phyloP scores from a whole-genome alignment of 2,329 filamentous ascomycete genomes.

The Botrytis fragariae region DNA sequence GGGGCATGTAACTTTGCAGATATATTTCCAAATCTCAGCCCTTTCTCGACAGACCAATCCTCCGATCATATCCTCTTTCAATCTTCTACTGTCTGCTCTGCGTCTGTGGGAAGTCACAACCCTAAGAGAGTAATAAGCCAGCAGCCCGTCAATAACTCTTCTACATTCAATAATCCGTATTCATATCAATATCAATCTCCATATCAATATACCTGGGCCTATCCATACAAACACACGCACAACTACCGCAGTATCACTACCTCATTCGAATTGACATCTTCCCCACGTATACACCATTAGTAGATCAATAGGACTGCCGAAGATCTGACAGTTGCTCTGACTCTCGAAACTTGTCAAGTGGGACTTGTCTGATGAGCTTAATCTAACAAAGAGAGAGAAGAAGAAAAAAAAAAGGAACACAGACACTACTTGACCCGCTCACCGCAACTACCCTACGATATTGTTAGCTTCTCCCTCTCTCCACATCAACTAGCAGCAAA shows the following conservation, averaged over 20 bases:
- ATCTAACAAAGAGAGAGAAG: constrained; percentile 23
- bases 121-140: background rate
- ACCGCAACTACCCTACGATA: constrained; percentile 14
- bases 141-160: background rate
- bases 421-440: constrained; percentile 13
- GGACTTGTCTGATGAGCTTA: constrained; percentile 33
- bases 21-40: constrained; percentile 1
- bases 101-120: background rate
- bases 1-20: background rate
- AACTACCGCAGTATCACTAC: constrained; percentile 3
- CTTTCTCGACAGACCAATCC: background rate
- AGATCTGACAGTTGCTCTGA: constrained; percentile 29
- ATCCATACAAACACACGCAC: background rate
- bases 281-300: constrained; percentile 21
- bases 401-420: background rate
- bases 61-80: constrained; percentile 15
- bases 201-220: background rate
- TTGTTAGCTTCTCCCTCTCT: constrained; percentile 1
- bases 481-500: constrained; percentile 19
- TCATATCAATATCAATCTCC: background rate
- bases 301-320: constrained; percentile 29
- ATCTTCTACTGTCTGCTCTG: background rate
- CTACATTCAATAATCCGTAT: background rate
- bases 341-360: constrained; percentile 23
- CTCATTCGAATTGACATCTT: constrained; percentile 19